Evolutionary conservation across 2,329 filamentous ascomycete species (phyloP).

Genomic region (Trichoderma sp.): DNA sequence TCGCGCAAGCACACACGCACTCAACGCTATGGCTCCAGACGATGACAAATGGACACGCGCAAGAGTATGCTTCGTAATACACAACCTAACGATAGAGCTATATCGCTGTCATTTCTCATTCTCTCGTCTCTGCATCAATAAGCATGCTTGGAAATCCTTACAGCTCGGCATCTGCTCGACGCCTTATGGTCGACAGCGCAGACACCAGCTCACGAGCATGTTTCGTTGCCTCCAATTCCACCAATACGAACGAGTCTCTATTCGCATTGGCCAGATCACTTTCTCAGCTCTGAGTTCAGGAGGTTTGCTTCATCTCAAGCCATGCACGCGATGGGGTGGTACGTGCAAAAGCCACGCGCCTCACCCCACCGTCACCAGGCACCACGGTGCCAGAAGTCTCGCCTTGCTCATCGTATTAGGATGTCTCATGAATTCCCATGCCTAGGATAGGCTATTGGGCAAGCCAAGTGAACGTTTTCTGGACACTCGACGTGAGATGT

Average conservation of each 20-base stretch:
- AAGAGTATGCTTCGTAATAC: background rate
- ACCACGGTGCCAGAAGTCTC: background rate
- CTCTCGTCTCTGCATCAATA: background rate
- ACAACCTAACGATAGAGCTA: background rate
- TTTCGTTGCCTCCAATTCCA: background rate
- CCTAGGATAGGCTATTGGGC: background rate
- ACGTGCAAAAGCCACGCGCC: background rate
- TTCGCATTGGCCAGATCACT: background rate
- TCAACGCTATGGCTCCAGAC: background rate
- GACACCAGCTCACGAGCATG: background rate
- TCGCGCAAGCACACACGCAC: background rate
- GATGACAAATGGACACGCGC: background rate
- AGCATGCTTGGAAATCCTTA: background rate
- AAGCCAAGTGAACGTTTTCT: background rate
- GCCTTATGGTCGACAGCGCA: background rate
- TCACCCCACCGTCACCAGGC: slow-evolving; percentile 1
- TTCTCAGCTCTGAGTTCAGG: background rate
- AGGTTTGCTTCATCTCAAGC: slow-evolving; percentile 2
- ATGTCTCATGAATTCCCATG: background rate
- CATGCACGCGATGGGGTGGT: background rate
- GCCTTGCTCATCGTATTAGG: background rate
- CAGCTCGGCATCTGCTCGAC: background rate
- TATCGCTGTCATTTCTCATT: background rate
- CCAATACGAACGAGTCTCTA: background rate
- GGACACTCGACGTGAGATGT: background rate